Conservation (phyloP, 1,139 yeast genomes). For the Arxiozyma telluris region DNA sequence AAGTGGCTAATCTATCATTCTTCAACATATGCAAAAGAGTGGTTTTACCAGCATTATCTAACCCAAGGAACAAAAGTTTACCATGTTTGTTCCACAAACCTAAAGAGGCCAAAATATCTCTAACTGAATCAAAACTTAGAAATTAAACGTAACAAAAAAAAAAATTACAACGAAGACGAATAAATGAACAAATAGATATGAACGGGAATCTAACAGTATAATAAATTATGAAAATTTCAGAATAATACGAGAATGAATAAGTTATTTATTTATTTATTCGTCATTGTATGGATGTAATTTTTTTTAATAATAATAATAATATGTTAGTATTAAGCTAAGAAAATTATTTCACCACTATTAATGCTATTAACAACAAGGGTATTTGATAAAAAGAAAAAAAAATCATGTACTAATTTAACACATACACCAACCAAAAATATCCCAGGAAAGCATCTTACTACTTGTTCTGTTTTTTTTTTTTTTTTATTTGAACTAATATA, state of each 20-base stretch:
- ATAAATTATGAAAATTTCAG: too few species aligned
- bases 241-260: neutral
- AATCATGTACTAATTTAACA: neutral
- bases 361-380: neutral
- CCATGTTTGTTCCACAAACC: conserved; percentile 99
- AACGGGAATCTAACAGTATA: too few species aligned
- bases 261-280: too few species aligned
- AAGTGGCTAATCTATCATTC: conserved; percentile 94
- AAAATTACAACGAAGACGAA: neutral
- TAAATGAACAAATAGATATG: too few species aligned
- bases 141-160: neutral
- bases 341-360: neutral
- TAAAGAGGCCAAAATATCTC: conserved; percentile 84
- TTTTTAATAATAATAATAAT: too few species aligned
- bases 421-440: conserved; percentile 31
- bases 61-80: conserved; percentile 85
- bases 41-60: conserved; percentile 98
- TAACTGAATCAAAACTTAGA: conserved; percentile 41
- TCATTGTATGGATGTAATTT: too few species aligned
- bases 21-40: conserved; percentile 92
- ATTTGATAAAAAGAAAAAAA: neutral
- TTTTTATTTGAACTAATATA: too few species aligned
- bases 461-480: neutral
- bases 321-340: neutral
- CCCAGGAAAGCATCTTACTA: conserved; percentile 23